These are phyloP conservation scores for Medicago lupulina DNA, from an alignment of 306 rosid genomes.

Conservation along the genomic window DNA sequence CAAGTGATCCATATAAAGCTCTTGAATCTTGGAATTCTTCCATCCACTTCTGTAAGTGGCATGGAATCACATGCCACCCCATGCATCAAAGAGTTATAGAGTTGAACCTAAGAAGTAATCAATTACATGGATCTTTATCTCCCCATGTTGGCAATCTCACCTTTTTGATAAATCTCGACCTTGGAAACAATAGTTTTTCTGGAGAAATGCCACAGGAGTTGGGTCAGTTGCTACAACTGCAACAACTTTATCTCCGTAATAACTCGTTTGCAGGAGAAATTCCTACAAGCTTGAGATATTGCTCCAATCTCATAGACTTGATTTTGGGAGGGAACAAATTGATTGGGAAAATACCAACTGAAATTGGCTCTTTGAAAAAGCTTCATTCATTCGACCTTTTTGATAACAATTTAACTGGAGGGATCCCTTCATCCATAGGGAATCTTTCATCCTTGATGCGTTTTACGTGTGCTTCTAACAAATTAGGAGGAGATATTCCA, in stretches of 20 bases:
- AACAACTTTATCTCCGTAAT: no score
- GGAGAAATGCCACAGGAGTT: constrained; percentile 1
- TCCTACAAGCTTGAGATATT: background rate
- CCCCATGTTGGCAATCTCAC: constrained; percentile 22
- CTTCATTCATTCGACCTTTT: background rate
- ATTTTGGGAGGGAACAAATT: background rate
- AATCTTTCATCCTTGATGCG: no score
- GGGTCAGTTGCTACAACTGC: background rate
- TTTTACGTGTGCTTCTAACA: no score
- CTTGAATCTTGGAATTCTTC: background rate
- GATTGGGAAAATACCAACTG: background rate
- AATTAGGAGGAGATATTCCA: no score
- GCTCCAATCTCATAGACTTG: background rate
- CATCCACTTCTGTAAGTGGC: constrained; percentile 1
- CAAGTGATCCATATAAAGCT: background rate
- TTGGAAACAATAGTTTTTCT: background rate
- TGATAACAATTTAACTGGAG: no score
- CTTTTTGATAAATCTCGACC: background rate
- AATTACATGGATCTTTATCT: constrained; percentile 15
- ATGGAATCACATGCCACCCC: constrained; percentile 4
- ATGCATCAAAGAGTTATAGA: constrained; percentile 17
- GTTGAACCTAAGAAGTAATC: background rate
- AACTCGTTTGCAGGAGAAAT: background rate
- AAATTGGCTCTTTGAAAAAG: background rate
- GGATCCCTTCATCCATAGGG: no score